A percentile compares a stretch with the other conserved stretches of the same genome.
phyloP scores from a whole-genome alignment of 2,329 filamentous ascomycete species.

The Exophiala oligosperma region DNA sequence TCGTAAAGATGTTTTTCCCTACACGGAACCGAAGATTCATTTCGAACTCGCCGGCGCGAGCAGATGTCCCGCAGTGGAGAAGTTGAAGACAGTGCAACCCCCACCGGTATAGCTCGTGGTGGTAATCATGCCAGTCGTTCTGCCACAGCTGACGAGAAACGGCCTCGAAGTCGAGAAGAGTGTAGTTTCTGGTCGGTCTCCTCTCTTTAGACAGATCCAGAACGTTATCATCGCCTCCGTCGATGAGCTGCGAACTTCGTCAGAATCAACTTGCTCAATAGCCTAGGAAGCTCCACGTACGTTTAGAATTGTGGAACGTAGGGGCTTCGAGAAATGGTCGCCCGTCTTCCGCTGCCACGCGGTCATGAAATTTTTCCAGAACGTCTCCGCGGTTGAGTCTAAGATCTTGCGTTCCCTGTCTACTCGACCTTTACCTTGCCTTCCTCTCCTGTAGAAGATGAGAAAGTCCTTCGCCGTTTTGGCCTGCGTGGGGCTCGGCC shows the following conservation, averaged over 20 bases:
- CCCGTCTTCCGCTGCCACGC: neutral
- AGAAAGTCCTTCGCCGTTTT: constrained; percentile 11
- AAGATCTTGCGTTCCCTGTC: constrained; percentile 4
- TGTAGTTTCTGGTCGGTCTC: neutral
- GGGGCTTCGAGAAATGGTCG: constrained; percentile 1
- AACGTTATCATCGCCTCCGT: neutral
- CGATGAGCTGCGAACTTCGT: neutral
- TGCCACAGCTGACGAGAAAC: constrained; percentile 12
- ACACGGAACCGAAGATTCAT: constrained; percentile 2
- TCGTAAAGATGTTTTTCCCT: neutral
- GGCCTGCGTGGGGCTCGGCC: neutral
- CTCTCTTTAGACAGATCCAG: neutral
- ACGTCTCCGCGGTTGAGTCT: constrained; percentile 10
- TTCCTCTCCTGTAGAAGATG: constrained; percentile 1
- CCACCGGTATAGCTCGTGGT: constrained; percentile 7
- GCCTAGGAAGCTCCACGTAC: neutral
- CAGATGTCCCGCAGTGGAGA: constrained; percentile 7
- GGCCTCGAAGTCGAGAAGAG: constrained; percentile 4
- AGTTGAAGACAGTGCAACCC: constrained; percentile 5
- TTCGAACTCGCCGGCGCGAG: constrained; percentile 10
- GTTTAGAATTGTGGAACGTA: neutral
- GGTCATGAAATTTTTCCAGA: constrained; percentile 3
- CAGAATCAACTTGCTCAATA: neutral
- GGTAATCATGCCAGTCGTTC: constrained; percentile 14
- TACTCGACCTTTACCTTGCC: neutral